These are phyloP conservation scores for Gymnopilus dilepis DNA, from an alignment of 768 basidiomycete genomes.

Conservation along the genomic window DNA sequence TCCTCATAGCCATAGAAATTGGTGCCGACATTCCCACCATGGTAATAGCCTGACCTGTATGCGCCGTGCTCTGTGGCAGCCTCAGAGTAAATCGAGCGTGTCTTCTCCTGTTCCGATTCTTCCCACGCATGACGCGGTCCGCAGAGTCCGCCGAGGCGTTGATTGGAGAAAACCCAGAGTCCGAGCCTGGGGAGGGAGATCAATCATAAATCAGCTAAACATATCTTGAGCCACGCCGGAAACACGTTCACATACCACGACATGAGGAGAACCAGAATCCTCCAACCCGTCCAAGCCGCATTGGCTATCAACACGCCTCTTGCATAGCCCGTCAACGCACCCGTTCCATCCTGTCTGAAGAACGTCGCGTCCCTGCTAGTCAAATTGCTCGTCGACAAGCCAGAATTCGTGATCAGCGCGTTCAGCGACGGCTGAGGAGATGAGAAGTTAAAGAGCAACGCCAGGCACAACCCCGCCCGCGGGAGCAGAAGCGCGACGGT, in stretches of 20 bases:
- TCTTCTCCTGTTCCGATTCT: constrained; percentile 74
- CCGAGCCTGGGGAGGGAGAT: constrained; percentile 56
- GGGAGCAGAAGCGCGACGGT: constrained; percentile 85
- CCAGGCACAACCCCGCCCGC: constrained; percentile 76
- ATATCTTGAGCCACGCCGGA: constrained; percentile 3
- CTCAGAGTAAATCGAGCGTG: constrained; percentile 53
- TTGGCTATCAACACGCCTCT: constrained; percentile 82
- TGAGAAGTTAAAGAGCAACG: constrained; percentile 59
- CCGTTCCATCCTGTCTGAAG: constrained; percentile 65
- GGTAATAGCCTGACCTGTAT: constrained; percentile 23
- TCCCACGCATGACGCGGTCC: constrained; percentile 88
- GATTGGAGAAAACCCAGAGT: constrained; percentile 79
- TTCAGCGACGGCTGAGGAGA: constrained; percentile 13
- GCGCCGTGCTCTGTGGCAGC: constrained; percentile 44
- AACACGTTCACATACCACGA: constrained; percentile 61
- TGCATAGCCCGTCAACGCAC: constrained; percentile 70
- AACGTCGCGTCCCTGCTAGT: constrained; percentile 80
- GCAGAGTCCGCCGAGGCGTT: constrained; percentile 81
- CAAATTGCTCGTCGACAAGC: constrained; percentile 37
- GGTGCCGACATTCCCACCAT: constrained; percentile 11
- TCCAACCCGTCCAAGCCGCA: constrained; percentile 82
- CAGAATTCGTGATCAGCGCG: constrained; percentile 7
- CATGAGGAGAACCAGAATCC: constrained; percentile 64
- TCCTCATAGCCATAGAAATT: constrained; percentile 10
- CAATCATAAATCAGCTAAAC: not conserved